Evolutionary conservation across 2,329 filamentous ascomycete species (phyloP), one percentile per base, ranked within the genome.

Genomic region (Lasiodiplodia theobromae): DNA sequence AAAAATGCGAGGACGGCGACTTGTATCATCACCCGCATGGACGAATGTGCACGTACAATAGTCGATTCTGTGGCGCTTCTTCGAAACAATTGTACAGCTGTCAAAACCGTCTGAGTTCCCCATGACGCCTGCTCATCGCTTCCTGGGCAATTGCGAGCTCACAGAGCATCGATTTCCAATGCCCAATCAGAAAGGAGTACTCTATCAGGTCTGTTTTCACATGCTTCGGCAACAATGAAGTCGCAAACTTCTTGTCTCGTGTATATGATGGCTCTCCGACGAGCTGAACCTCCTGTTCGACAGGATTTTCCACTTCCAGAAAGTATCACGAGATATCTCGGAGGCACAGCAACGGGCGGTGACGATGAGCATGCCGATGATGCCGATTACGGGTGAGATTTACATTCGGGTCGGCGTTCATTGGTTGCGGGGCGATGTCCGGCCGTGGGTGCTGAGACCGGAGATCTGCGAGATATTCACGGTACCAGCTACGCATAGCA

Each of bases 81-180:
- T 44, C 66, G 37, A 56, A 60, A 57, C 66, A 63, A 68, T 54
- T 68, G 66, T 68, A 68, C 66, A 68, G 66, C 47, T 68, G 31
- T 63, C 56, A 49, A 67, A 60, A 52, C 49, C 21, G 25, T 40
- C 21, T 28, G 7, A 10, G 16, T 28, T 31, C 60, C 28, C 44
- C 31, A 21, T 52, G 44, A 47, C 44, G 44, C 60, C 60, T 51
- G 44, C 11, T 37, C 47, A 12, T 23, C 5, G 6, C 28, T 63
- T 25, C 40, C 23, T 44, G 40, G 25, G 6, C 58, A 3, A 47
- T 16, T 18, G 38, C 57, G 57, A 6, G 7, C 28, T 12, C 18
- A 16, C 38, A 7, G 10, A 18, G 18, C 23, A 4, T 28, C 21
- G 25, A 28, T 18, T 44, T 49, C 21, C 58, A 62, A 51, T 23